phyloP scores from a whole-genome alignment of 495 filamentous ascomycete species.

The Penicillium malachiteum region DNA sequence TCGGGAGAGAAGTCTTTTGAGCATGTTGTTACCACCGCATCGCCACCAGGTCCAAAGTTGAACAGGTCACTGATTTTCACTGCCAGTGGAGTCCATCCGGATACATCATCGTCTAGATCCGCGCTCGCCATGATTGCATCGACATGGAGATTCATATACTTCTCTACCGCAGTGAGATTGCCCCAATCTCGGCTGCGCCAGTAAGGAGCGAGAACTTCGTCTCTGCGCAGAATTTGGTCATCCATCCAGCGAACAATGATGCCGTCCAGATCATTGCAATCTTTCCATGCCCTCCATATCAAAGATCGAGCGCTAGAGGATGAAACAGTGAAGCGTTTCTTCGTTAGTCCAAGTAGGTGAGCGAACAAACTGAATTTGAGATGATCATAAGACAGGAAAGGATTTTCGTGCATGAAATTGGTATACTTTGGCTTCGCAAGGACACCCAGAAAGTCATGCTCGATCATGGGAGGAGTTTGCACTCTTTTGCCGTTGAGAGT shows the following conservation, averaged over 20 bases:
- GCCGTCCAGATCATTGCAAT: constrained; percentile 56
- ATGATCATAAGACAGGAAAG: constrained; percentile 51
- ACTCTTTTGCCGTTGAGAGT: constrained; percentile 55
- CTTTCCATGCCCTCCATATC: constrained; percentile 66
- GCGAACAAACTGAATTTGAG: constrained; percentile 46
- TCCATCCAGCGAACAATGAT: constrained; percentile 65
- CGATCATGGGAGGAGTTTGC: constrained; percentile 59
- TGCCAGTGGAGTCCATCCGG: constrained; percentile 58
- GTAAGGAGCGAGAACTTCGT: constrained; percentile 54
- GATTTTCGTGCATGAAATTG: constrained; percentile 57
- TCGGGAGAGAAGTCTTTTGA: constrained; percentile 48
- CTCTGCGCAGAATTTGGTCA: constrained; percentile 56
- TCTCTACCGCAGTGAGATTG: constrained; percentile 50
- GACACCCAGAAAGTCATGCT: constrained; percentile 54
- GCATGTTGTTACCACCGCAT: constrained; percentile 45
- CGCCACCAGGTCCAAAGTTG: constrained; percentile 64
- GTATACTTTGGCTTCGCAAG: constrained; percentile 55
- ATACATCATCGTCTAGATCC: constrained; percentile 59
- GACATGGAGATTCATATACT: constrained; percentile 54
- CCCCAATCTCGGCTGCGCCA: constrained; percentile 59
- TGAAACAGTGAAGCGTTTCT: constrained; percentile 52
- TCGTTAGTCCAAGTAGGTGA: constrained; percentile 47
- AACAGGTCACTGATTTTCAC: constrained; percentile 63
- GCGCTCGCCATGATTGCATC: constrained; percentile 61
- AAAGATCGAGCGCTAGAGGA: constrained; percentile 58